These are phyloP conservation scores for Penstemon eatonii DNA, from an alignment of 257 asterid species.

Conservation along the genomic window DNA sequence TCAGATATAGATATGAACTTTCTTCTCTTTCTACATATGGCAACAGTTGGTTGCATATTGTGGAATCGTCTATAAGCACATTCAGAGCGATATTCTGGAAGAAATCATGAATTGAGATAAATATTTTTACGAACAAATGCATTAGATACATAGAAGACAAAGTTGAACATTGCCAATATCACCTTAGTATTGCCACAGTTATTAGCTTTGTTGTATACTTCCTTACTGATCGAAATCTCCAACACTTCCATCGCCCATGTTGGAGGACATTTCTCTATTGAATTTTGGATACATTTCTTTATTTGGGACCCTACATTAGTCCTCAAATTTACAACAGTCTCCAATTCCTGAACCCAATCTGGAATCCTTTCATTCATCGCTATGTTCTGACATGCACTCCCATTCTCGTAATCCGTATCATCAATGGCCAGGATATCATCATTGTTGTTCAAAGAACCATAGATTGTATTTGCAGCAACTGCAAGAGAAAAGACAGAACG, in stretches of 20 bases:
- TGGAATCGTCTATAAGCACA: neutral
- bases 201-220: slow-evolving; percentile 61
- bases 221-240: slow-evolving; percentile 55
- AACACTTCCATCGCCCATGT: slow-evolving; percentile 51
- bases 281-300: slow-evolving; percentile 43
- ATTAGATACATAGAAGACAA: neutral
- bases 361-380: slow-evolving; percentile 31
- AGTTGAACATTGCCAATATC: neutral
- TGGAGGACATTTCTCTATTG: slow-evolving; percentile 45
- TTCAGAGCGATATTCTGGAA: too few species aligned
- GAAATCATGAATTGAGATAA: too few species aligned
- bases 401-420: neutral
- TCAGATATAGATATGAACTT: slow-evolving; percentile 16
- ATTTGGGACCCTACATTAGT: slow-evolving; percentile 62
- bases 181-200: too few species aligned
- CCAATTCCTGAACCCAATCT: slow-evolving; percentile 51
- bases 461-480: slow-evolving; percentile 3
- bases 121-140: neutral
- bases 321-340: slow-evolving; percentile 55
- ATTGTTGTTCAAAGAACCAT: neutral
- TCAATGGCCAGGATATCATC: neutral
- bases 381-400: neutral
- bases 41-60: neutral
- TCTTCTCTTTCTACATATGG: slow-evolving; percentile 35
- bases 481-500: neutral